Conservation (phyloP, 2,329 filamentous ascomycete species). For the Aaosphaeria arxii region DNA sequence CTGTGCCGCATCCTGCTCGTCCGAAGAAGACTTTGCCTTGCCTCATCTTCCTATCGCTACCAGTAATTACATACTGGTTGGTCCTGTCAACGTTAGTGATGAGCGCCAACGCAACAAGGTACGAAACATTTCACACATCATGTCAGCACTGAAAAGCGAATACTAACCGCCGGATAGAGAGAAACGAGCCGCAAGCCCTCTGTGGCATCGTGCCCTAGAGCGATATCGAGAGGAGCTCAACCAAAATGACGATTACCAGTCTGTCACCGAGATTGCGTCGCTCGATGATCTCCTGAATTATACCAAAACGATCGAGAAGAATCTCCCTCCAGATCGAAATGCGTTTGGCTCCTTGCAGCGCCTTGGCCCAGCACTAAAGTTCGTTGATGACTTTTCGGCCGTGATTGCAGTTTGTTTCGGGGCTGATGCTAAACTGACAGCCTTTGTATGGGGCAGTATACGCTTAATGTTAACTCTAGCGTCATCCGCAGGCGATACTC, state of each 20-base stretch:
- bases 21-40: too few species aligned
- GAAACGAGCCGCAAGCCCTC: conserved; percentile 4
- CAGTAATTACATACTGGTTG: too few species aligned
- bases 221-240: conserved; percentile 15
- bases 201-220: conserved; percentile 16
- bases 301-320: conserved; percentile 2
- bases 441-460: conserved; percentile 26
- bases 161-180: not conserved
- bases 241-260: conserved; percentile 8
- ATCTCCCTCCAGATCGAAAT: conserved; percentile 1
- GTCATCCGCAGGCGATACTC: conserved; percentile 17
- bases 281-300: conserved; percentile 16
- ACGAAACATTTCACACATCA: too few species aligned
- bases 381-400: too few species aligned
- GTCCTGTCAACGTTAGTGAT: too few species aligned
- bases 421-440: too few species aligned
- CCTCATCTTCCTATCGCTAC: too few species aligned
- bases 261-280: conserved; percentile 10
- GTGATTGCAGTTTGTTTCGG: too few species aligned
- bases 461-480: conserved; percentile 19
- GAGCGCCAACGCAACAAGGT: too few species aligned
- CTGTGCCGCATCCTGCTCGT: too few species aligned
- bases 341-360: conserved; percentile 10
- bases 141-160: not conserved
- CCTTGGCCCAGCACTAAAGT: conserved; percentile 15